Percentiles rank a stretch among this genome's conserved stretches.
Conservation (phyloP, 2,329 filamentous ascomycete genomes). For the Hymenoscyphus occultus region DNA sequence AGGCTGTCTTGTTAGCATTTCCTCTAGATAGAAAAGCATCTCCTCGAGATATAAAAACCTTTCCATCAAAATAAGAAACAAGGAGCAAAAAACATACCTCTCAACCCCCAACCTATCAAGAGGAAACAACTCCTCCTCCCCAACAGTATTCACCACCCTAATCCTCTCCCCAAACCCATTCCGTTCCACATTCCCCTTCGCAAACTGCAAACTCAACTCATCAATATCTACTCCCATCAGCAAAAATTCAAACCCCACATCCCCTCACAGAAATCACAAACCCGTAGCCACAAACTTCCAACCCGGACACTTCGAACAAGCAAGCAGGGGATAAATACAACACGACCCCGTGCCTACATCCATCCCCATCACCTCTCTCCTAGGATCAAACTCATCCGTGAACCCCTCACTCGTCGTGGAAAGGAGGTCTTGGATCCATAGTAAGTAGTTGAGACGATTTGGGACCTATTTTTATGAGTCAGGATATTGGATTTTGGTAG, state of each 20-base stretch:
- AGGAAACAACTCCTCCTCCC: slow-evolving; percentile 55
- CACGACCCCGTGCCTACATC: slow-evolving; percentile 91
- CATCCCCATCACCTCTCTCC: slow-evolving; percentile 62
- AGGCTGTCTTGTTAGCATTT: slow-evolving; percentile 42
- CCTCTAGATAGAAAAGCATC: too few relatives aligned
- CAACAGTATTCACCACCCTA: slow-evolving; percentile 53
- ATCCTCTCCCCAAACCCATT: slow-evolving; percentile 68
- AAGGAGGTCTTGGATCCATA: slow-evolving; percentile 81
- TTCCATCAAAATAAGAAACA: not conserved
- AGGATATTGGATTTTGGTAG: not conserved
- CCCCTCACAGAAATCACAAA: slow-evolving; percentile 23
- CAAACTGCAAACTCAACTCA: slow-evolving; percentile 61
- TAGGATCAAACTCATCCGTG: slow-evolving; percentile 49
- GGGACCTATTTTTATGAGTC: slow-evolving; percentile 43
- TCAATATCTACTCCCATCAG: slow-evolving; percentile 65
- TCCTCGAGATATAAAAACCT: too few relatives aligned
- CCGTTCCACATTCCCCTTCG: slow-evolving; percentile 60
- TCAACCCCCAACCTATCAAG: slow-evolving; percentile 51
- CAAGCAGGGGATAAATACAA: slow-evolving; percentile 85
- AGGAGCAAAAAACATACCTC: slow-evolving; percentile 24
- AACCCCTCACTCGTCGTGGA: slow-evolving; percentile 54
- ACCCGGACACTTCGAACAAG: slow-evolving; percentile 59
- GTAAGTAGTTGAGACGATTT: slow-evolving; percentile 80
- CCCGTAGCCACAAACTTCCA: slow-evolving; percentile 74
- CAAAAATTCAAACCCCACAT: slow-evolving; percentile 22